Evolutionary conservation across 345 rosid species (phyloP).

Genomic region (Brassica juncea): DNA sequence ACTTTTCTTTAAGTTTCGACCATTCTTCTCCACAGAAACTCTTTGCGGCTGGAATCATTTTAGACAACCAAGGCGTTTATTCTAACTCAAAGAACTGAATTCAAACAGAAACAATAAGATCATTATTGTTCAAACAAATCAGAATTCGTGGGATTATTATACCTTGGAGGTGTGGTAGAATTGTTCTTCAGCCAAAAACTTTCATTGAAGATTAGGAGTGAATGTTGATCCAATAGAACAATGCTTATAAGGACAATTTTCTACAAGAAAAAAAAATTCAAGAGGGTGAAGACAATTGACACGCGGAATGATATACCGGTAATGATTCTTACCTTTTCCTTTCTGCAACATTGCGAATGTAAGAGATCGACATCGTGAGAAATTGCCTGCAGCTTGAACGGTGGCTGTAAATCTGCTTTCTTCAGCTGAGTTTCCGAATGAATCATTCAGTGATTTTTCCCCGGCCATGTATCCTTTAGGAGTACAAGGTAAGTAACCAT

Average conservation of each 20-base stretch:
- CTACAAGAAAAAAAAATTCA: conserved; percentile 32
- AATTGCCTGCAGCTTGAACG: conserved; percentile 71
- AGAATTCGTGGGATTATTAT: conserved; percentile 9
- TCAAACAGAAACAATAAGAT: conserved; percentile 20
- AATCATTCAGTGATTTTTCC: no score
- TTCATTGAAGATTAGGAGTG: conserved; percentile 74
- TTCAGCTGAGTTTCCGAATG: no score
- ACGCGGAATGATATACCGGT: neutral
- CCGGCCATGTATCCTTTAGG: conserved; percentile 64
- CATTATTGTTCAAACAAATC: neutral
- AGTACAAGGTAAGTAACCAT: conserved; percentile 67
- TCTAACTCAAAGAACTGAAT: conserved; percentile 71
- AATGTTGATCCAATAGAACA: conserved; percentile 80
- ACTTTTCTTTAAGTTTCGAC: conserved; percentile 58
- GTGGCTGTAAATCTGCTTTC: conserved; percentile 1
- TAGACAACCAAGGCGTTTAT: conserved; percentile 58
- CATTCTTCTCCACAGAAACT: conserved; percentile 79
- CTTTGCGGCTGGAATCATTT: conserved; percentile 56
- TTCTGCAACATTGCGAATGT: conserved; percentile 60
- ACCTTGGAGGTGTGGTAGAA: conserved; percentile 89
- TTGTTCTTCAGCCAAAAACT: conserved; percentile 76
- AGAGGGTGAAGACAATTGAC: neutral
- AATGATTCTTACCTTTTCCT: conserved; percentile 60
- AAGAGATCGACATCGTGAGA: conserved; percentile 80
- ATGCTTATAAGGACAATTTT: conserved; percentile 54